Conservation (phyloP, 352 stramenopile genomes). For the Pythium myriotylum region DNA sequence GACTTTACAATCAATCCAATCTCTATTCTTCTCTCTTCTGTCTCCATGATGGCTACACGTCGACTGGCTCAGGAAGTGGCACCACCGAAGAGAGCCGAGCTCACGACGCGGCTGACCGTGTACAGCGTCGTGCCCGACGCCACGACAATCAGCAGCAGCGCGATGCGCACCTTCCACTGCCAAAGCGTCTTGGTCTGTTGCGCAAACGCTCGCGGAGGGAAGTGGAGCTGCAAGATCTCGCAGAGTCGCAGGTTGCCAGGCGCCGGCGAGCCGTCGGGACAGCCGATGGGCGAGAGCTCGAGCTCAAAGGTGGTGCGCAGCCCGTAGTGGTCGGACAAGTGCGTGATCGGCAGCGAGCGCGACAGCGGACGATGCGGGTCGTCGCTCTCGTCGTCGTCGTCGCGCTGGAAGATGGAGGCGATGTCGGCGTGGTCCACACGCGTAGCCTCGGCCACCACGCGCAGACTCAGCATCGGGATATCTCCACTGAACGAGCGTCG, state of each 20-base stretch:
- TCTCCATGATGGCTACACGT: not conserved
- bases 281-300: constrained; percentile 41
- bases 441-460: constrained; percentile 44
- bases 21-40: constrained; percentile 3
- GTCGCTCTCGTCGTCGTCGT: constrained; percentile 23
- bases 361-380: constrained; percentile 3
- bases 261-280: constrained; percentile 41
- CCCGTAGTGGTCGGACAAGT: constrained; percentile 83
- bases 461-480: constrained; percentile 44
- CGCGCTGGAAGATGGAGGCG: constrained; percentile 33
- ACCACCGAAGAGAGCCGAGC: not conserved
- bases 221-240: constrained; percentile 69
- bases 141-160: constrained; percentile 40
- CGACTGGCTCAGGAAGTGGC: not conserved
- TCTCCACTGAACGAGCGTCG: constrained; percentile 27
- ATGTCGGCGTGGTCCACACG: constrained; percentile 63
- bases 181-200: constrained; percentile 59
- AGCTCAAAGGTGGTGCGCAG: constrained; percentile 58
- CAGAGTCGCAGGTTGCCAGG: constrained; percentile 38
- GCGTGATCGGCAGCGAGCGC: constrained; percentile 58
- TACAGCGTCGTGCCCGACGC: constrained; percentile 26
- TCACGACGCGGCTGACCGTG: constrained; percentile 12
- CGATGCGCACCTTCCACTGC: constrained; percentile 67
- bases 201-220: constrained; percentile 61
- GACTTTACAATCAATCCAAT: constrained; percentile 17